Base-by-base conservation (phyloP, 2,329 filamentous ascomycete genomes). In the Colletotrichum sansevieriae region DNA sequence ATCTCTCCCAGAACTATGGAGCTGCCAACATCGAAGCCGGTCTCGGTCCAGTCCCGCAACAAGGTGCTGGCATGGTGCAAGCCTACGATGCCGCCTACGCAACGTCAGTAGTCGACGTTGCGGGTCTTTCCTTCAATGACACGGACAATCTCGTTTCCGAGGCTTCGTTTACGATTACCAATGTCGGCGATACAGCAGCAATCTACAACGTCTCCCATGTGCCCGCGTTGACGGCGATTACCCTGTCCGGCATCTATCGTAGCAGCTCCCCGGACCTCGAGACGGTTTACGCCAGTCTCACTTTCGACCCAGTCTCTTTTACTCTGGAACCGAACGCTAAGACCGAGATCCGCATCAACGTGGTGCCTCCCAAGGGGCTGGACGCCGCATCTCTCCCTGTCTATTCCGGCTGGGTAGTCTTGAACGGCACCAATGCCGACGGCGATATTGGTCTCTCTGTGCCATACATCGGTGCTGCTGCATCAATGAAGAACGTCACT, bases 41-140 rank as follows among this genome's bases (percentile, higher is more conserved):
- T 4, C 64, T 74, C 0, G 84, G 86, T 0, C 87, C 89, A 0
- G 85, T 89, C 12, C 78, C 84, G 2, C 88, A 91, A 73, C 87
- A 90, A 72, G 89, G 89, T 13, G 85, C 79, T 18, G 89, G 89
- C 46, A 78, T 90, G 13, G 78, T 91, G 43, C 86, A 89, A 72
- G 88, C 87, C 3, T 85, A 85, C 70, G 85, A 89, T 68, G 87
- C 88, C 6, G 85, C 88, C 6, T 83, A 85, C 71, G 79, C 84
- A 5, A 87, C 82, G 2, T 84, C 84, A 2, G 74, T 87, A 6
- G 77, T 91, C 22, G 84, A 83, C 72, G 83, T 82, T 10, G 85
- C 85, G 6, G 86, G 84, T 73, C 77, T 91, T 12, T 83, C 86
- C 3, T 90, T 91, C 78, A 91, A 91, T 74, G 89, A 91, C 74